Conservation (phyloP, 345 rosid genomes). For the Salix brachista region DNA sequence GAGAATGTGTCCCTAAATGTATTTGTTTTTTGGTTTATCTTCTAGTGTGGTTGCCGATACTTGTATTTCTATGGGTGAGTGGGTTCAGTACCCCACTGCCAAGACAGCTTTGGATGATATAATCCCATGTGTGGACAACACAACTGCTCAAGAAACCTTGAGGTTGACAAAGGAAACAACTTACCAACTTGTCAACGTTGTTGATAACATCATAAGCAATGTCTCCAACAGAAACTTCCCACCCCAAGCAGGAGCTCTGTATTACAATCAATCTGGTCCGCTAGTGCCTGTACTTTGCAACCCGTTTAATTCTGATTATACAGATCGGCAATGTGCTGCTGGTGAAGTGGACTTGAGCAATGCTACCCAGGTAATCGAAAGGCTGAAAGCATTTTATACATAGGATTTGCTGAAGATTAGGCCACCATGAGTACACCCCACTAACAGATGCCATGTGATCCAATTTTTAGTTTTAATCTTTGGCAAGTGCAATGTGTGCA, state of each 20-base stretch:
- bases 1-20: neutral
- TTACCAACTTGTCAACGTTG: slow-evolving; percentile 47
- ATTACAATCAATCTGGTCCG: slow-evolving; percentile 87
- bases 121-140: slow-evolving; percentile 87
- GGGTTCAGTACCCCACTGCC: slow-evolving; percentile 82
- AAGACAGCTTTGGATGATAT: slow-evolving; percentile 91
- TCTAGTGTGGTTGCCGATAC: slow-evolving; percentile 80
- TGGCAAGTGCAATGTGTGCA: neutral
- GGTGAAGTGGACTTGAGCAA: slow-evolving; percentile 63
- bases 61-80: slow-evolving; percentile 88
- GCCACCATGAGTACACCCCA: neutral
- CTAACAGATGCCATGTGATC: neutral
- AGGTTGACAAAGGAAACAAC: slow-evolving; percentile 52
- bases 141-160: slow-evolving; percentile 84
- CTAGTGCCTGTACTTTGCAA: slow-evolving; percentile 71
- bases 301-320: slow-evolving; percentile 67
- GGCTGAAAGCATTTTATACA: neutral
- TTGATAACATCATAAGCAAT: slow-evolving; percentile 46
- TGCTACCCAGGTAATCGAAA: slow-evolving; percentile 60
- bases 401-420: neutral
- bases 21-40: neutral
- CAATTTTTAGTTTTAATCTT: neutral
- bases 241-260: slow-evolving; percentile 31
- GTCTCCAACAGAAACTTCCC: slow-evolving; percentile 56
- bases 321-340: slow-evolving; percentile 47